A percentile compares a stretch with the other conserved stretches of the same genome.
Evolutionary conservation across 345 rosid genomes (phyloP).

Genomic region (Atalantia buxifolia): DNA sequence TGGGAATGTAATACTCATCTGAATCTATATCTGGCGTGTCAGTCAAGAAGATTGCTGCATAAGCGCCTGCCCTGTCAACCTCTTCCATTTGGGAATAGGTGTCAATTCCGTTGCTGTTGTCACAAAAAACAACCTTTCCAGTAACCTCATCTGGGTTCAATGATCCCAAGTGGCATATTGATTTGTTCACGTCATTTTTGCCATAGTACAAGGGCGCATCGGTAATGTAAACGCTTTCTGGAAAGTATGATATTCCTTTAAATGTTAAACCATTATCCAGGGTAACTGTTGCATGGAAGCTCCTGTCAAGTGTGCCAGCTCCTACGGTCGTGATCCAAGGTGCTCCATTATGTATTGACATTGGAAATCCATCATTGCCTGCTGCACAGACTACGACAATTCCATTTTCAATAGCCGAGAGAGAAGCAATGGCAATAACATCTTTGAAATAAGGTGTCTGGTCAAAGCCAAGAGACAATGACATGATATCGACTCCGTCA

Average conservation of each 20-base stretch:
- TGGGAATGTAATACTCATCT: slow-evolving; percentile 25
- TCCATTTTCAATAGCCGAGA: slow-evolving; percentile 51
- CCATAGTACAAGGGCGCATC: slow-evolving; percentile 31
- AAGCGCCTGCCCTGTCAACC: slow-evolving; percentile 32
- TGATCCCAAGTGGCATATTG: slow-evolving; percentile 16
- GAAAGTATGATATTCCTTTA: slow-evolving; percentile 34
- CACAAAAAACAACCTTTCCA: slow-evolving; percentile 40
- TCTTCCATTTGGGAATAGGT: slow-evolving; percentile 14
- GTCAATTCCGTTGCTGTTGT: background rate
- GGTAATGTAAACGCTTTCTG: slow-evolving; percentile 17
- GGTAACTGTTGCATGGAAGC: slow-evolving; percentile 26
- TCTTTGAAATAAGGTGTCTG: slow-evolving; percentile 29
- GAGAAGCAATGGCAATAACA: slow-evolving; percentile 52
- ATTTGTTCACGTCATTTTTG: slow-evolving; percentile 11
- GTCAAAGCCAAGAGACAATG: slow-evolving; percentile 49
- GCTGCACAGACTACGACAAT: slow-evolving; percentile 42
- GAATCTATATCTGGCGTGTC: slow-evolving; percentile 14
- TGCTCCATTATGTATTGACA: slow-evolving; percentile 31
- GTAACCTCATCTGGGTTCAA: slow-evolving; percentile 25
- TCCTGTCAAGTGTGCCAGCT: slow-evolving; percentile 41
- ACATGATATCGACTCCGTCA: slow-evolving; percentile 63
- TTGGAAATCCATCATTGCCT: slow-evolving; percentile 46
- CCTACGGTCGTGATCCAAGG: slow-evolving; percentile 50
- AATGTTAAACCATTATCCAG: slow-evolving; percentile 23
- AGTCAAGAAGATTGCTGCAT: slow-evolving; percentile 27